Conservation (phyloP, 176 grass and related monocot genomes). For the Chloris gayana region DNA sequence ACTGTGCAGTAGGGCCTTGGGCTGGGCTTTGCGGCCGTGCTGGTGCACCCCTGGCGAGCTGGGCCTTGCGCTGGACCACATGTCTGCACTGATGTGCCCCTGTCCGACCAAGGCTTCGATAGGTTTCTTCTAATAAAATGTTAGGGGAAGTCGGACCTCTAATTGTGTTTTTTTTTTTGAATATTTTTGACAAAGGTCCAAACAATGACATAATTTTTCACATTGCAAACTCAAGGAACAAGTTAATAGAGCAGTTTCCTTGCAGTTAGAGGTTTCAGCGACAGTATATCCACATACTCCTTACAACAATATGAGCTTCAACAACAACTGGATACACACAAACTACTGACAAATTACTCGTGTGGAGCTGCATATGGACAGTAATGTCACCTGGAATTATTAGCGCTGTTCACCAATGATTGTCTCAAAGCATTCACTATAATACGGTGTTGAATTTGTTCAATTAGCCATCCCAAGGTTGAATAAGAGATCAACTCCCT, state of each 20-base stretch:
- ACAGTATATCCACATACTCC: constrained; percentile 8
- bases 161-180: no score
- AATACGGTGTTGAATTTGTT: constrained; percentile 64
- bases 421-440: constrained; percentile 58
- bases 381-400: constrained; percentile 70
- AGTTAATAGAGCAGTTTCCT: constrained; percentile 5
- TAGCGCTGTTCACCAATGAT: constrained; percentile 73
- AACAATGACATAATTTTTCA: neutral
- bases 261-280: constrained; percentile 5
- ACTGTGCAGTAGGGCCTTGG: no score
- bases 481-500: constrained; percentile 57
- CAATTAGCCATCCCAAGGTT: constrained; percentile 59
- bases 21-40: no score
- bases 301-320: neutral
- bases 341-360: constrained; percentile 24
- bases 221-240: neutral
- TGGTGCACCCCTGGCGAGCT: no score
- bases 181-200: neutral
- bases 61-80: no score
- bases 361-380: constrained; percentile 19
- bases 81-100: no score
- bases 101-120: no score
- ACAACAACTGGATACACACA: constrained; percentile 5
- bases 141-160: no score
- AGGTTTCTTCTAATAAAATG: no score